phyloP scores from a whole-genome alignment of 2,329 filamentous ascomycete species.

The Nemania abortiva region DNA sequence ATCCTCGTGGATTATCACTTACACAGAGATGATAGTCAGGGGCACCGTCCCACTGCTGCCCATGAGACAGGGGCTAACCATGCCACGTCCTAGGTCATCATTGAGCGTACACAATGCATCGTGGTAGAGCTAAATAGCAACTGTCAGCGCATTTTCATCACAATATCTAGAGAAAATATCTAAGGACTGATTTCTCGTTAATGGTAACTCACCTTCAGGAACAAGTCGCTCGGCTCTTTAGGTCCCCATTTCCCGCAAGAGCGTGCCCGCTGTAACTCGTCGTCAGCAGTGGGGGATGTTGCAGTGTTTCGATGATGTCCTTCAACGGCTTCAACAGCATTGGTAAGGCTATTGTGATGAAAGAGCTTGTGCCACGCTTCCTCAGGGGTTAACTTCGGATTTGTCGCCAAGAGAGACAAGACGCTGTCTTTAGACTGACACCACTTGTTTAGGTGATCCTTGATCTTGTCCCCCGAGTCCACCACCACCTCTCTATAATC shows the following conservation, averaged over 20 bases:
- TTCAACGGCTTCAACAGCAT: slow-evolving; percentile 1
- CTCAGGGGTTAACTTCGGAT: slow-evolving; percentile 65
- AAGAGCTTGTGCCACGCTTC: slow-evolving; percentile 70
- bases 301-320: slow-evolving; percentile 40
- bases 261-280: slow-evolving; percentile 65
- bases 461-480: slow-evolving; percentile 52
- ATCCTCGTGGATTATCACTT: slow-evolving; percentile 38
- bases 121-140: slow-evolving; percentile 67
- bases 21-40: slow-evolving; percentile 75
- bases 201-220: slow-evolving; percentile 64
- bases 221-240: slow-evolving; percentile 73
- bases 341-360: slow-evolving; percentile 43
- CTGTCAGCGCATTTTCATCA: slow-evolving; percentile 9
- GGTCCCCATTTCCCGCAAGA: slow-evolving; percentile 76
- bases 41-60: slow-evolving; percentile 72
- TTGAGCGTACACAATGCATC: slow-evolving; percentile 71
- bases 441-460: slow-evolving; percentile 62
- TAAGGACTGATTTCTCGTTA: background rate
- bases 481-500: slow-evolving; percentile 20
- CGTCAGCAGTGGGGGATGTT: slow-evolving; percentile 44
- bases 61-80: slow-evolving; percentile 65
- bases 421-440: slow-evolving; percentile 67
- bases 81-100: slow-evolving; percentile 62
- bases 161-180: background rate
- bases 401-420: slow-evolving; percentile 66